Base-by-base conservation (phyloP, 2,329 filamentous ascomycete species). In the Beauveria australis region DNA sequence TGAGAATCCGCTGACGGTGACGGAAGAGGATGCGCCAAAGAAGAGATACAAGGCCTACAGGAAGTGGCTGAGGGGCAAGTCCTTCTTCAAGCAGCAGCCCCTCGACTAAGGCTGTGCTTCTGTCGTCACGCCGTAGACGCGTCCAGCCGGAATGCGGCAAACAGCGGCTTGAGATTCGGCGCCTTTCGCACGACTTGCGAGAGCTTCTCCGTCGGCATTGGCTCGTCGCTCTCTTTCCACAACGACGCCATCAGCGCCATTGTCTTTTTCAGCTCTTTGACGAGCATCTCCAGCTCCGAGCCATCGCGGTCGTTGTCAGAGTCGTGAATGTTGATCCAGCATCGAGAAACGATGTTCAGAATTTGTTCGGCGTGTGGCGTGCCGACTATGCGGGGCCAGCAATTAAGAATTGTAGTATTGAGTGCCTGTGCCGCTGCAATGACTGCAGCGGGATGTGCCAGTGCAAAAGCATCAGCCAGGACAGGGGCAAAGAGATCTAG, bases 11-110 rank as follows among this genome's bases (percentile, higher is more conserved):
- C 76, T 99, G 57, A 95, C 91, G 2, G 93, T 97, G 16, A 87
- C 86, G 1, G 88, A 92, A 49, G 92, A 95, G 69, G 94, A 97
- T 72, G 81, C 86, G 51, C 81, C 83, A 46, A 97, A 96, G 82
- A 97, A 97, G 81, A 81, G 94, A 67, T 99, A 99, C 74, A 97
- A 96, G 76, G 90, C 92, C 10, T 99, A 99, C 75, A 79, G 88
- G 68, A 95, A 97, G 75, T 99, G 94, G 93, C 79, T 99, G 70
- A 83, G 87, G 64, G 93, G 93, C 19, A 97, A 97, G 78, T 96
- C 91, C 68, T 82, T 97, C 68, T 97, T 97, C 73, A 97, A 97
- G 75, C 92, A 97, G 79, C 85, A 88, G 73, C 85, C 87, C 51
- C 79, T 84, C 57, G 82, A 83, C 64, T 83, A 75, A 75, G 66